Conservation (phyloP, 306 rosid species). For the Quercus glauca region DNA sequence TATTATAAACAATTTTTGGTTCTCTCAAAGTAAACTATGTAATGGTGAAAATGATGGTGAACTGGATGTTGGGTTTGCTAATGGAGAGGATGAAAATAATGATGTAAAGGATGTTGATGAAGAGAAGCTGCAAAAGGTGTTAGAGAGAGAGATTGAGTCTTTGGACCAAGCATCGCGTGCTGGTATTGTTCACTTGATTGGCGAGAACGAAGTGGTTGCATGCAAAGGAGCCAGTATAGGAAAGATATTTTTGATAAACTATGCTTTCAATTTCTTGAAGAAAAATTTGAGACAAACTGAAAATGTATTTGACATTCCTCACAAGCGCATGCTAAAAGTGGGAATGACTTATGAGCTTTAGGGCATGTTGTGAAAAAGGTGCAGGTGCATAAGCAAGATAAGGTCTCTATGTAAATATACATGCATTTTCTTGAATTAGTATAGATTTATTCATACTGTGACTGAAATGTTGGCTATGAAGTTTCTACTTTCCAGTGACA, state of each 20-base stretch:
- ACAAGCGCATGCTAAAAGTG: constrained; percentile 21
- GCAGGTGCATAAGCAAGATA: too few relatives aligned
- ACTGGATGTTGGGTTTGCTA: background rate
- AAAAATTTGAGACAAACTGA: constrained; percentile 28
- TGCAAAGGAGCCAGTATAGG: constrained; percentile 14
- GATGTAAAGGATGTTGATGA: background rate
- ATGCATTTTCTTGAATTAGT: too few relatives aligned
- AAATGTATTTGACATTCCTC: constrained; percentile 30
- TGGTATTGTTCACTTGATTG: constrained; percentile 37
- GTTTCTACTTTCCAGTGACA: too few relatives aligned
- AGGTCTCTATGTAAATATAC: too few relatives aligned
- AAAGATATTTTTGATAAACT: constrained; percentile 29
- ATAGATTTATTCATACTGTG: too few relatives aligned
- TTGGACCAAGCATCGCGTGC: constrained; percentile 17
- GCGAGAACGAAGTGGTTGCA: constrained; percentile 32
- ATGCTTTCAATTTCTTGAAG: constrained; percentile 35
- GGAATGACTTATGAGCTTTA: constrained; percentile 48
- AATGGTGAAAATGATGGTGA: background rate
- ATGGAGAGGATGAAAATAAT: background rate
- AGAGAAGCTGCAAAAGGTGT: background rate
- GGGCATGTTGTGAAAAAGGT: background rate
- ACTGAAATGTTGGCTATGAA: too few relatives aligned
- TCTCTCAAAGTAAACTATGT: background rate
- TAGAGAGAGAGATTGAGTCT: constrained; percentile 20
- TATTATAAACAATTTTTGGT: constrained; percentile 5